A percentile compares a stretch with the other conserved stretches of the same genome.
These are phyloP conservation scores for Fraxinus angustifolia DNA, from an alignment of 305 asterid species.

Conservation along the genomic window DNA sequence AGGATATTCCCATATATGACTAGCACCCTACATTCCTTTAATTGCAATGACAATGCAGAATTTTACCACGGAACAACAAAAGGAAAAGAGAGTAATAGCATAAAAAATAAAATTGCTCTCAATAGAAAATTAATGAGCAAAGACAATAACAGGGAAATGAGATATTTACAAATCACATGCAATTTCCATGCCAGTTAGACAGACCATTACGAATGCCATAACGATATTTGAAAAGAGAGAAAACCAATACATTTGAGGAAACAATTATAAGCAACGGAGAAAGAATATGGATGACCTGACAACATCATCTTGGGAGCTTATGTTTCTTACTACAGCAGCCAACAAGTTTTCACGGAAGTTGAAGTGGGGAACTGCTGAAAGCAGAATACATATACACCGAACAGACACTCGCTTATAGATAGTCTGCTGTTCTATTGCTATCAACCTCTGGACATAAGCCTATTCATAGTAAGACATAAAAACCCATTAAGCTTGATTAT, in stretches of 20 bases:
- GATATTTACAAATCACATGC: background rate
- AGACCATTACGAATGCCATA: background rate
- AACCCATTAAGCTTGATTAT: conserved; percentile 26
- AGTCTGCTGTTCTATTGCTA: conserved; percentile 57
- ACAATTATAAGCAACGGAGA: background rate
- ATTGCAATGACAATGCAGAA: background rate
- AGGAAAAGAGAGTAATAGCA: background rate
- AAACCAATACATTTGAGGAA: background rate
- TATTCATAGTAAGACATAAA: conserved; percentile 29
- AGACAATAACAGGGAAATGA: background rate
- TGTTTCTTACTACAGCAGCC: conserved; percentile 61
- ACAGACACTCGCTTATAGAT: conserved; percentile 62
- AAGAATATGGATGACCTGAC: conserved; percentile 48
- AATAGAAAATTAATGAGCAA: background rate
- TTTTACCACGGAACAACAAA: background rate
- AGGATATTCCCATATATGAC: background rate
- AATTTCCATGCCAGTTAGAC: background rate
- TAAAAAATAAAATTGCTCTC: background rate
- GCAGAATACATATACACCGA: conserved; percentile 78
- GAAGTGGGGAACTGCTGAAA: conserved; percentile 88
- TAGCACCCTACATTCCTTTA: background rate
- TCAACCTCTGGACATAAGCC: conserved; percentile 79
- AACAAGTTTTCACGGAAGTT: conserved; percentile 74
- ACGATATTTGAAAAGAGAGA: background rate
- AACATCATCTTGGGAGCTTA: conserved; percentile 77